These are phyloP conservation scores for Leishmania braziliensis DNA, from an alignment of 208 protist species.

Conservation along the genomic window DNA sequence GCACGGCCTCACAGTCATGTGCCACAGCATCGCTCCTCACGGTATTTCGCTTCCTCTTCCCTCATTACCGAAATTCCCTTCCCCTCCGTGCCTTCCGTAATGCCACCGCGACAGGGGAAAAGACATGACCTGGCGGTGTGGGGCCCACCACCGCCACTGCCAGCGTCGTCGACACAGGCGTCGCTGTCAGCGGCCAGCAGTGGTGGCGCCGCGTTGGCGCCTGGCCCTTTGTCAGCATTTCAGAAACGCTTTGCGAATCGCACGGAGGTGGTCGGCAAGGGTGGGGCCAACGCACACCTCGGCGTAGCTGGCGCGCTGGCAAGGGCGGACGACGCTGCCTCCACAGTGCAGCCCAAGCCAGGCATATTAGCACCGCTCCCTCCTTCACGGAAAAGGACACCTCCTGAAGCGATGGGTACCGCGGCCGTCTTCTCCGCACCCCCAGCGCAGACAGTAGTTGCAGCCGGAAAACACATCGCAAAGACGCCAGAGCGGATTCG, in stretches of 20 bases:
- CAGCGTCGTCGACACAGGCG: background rate
- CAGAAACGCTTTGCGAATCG: slow-evolving; percentile 67
- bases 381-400: background rate
- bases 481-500: background rate
- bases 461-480: background rate
- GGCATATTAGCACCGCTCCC: background rate
- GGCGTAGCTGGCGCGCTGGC: background rate
- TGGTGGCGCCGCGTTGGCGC: background rate
- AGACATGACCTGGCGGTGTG: slow-evolving; percentile 75
- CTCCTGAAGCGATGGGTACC: background rate
- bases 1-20: background rate
- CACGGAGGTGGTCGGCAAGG: slow-evolving; percentile 55
- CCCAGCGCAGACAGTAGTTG: background rate
- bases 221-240: slow-evolving; percentile 39
- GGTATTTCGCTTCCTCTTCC: background rate
- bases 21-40: background rate
- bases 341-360: background rate
- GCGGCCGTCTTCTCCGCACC: background rate
- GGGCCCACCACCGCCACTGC: slow-evolving; percentile 51
- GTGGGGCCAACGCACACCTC: slow-evolving; percentile 53
- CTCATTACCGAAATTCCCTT: background rate
- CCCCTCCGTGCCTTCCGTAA: background rate
- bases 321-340: background rate
- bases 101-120: slow-evolving; percentile 22
- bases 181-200: background rate